Evolutionary conservation across 306 rosid genomes (phyloP), one percentile per base, ranked within the genome.

Genomic region (Amphicarpaea edgeworthii): DNA sequence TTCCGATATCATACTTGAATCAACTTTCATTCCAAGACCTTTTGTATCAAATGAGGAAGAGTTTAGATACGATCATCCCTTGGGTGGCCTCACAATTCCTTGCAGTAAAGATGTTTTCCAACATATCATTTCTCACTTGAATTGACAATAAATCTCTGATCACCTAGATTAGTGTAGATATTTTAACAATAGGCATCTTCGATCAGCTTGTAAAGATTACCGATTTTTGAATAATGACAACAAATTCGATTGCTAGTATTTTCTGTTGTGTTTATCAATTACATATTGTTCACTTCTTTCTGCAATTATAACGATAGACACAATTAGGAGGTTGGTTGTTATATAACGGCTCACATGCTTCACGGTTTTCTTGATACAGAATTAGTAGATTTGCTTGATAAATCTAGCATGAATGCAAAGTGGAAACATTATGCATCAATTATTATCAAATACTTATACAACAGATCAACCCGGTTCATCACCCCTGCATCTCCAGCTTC

Each of bases 21-120:
- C 62, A 23, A 11, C 62, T 37, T 55, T 12, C 37, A 0, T 55
- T 55, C 34, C 61, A 55, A 6, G 34, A 55, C 34, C 23, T 55
- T n/a, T 5, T 55, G 30, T 9, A 7, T 21, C n/a, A 54, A 54
- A 54, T n/a, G n/a, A n/a, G n/a, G n/a, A n/a, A n/a, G 61, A 55
- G 16, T 83, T 73, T 24, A 81, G 87, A 63, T 83, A 68, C 64
- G 55, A 77, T 73, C 79, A 86, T 80, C 82, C 87, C 5, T 70
- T 30, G 11, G 81, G 79, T 8, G 83, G 84, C 2, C 70, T 83
- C 47, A 83, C 72, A 45, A 75, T 79, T 43, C 81, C 79, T 4
- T 75, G 79, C 42, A 7, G 12, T 1, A 79, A 79, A 50, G 24
- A 72, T 64, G 38, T 17, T 12, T 79, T 72, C 43, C 24, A 41